Evolutionary conservation across 1,284 basidiomycete genomes (phyloP).

Genomic region (Sanghuangporus sanghuang): DNA sequence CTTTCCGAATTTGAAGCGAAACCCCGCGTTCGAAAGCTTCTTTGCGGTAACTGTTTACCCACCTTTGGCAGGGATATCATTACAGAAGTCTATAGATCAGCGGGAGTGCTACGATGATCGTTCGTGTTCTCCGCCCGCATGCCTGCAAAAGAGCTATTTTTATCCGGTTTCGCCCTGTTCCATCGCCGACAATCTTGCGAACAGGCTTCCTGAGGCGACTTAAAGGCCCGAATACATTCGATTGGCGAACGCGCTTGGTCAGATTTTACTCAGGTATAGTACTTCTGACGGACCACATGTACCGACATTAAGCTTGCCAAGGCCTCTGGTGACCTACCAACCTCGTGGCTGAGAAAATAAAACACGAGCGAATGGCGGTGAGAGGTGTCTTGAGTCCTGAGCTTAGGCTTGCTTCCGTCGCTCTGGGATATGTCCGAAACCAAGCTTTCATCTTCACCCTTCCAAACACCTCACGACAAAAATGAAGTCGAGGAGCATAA

Average conservation of each 20-base stretch:
- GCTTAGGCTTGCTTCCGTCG: not conserved
- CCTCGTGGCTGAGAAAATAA: not conserved
- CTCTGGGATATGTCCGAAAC: not conserved
- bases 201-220: not conserved
- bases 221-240: not conserved
- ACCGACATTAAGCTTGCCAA: not conserved
- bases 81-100: too few relatives aligned
- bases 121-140: not conserved
- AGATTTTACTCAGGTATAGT: not conserved
- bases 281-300: not conserved
- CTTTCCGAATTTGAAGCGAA: too few relatives aligned
- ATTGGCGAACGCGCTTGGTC: not conserved
- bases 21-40: too few relatives aligned
- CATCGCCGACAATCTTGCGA: not conserved
- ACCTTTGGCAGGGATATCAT: too few relatives aligned
- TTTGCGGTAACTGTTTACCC: too few relatives aligned
- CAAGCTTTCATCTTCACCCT: not conserved
- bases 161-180: not conserved
- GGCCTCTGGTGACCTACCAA: not conserved
- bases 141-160: not conserved
- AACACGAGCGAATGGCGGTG: not conserved
- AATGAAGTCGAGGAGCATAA: not conserved
- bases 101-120: not conserved
- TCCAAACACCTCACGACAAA: not conserved
- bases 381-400: not conserved